Evolutionary conservation across 192 early-diverging fungal species (phyloP), one percentile per base, ranked within the genome.

Genomic region (Backusella australiensis): DNA sequence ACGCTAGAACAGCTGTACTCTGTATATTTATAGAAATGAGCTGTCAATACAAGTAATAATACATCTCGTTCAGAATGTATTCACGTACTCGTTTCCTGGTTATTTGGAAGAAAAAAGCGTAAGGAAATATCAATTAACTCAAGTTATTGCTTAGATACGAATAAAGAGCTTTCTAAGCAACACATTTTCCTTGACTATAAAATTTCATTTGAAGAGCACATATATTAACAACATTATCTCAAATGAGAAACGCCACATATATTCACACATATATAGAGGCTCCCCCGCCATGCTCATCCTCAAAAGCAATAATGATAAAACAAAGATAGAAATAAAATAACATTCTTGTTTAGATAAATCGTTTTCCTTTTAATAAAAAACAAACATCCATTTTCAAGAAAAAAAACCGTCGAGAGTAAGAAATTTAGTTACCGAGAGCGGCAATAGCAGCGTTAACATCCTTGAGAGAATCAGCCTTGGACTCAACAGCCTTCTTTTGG

Each of bases 351-450:
- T 29, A 63, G 23, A 63, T 63, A 63, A 63, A 63, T 63, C 9
- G 23, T 56, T 26, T 63, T 63, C 23, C 11, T 63, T 63, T 63
- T 63, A 63, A 63, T 63, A 23, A 63, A 63, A 39, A 63, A 63
- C 19, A 63, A 26, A 63, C 56, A 63, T 63, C 56, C 56, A 29
- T 26, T 63, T 63, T 63, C 56, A 63, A 63, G 46, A 49, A 49
- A 49, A 49, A 49, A 49, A 49, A 44, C 15, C 19, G 46, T 49
- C 46, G 46, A 49, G 26, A 63, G 23, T 29, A 4, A 21, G n/a
- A 56, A 56, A 56, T 53, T 85, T 91, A 91, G 83, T 91, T 84
- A 72, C 90, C 90, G 71, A 85, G 79, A 75, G 85, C 83, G 59
- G 77, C 85, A 65, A 91, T 84, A 74, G 85, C 79, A 76, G 85